Evolutionary conservation across 2,329 filamentous ascomycete species (phyloP), one percentile per base, ranked within the genome.

Genomic region (Neurospora sp.): DNA sequence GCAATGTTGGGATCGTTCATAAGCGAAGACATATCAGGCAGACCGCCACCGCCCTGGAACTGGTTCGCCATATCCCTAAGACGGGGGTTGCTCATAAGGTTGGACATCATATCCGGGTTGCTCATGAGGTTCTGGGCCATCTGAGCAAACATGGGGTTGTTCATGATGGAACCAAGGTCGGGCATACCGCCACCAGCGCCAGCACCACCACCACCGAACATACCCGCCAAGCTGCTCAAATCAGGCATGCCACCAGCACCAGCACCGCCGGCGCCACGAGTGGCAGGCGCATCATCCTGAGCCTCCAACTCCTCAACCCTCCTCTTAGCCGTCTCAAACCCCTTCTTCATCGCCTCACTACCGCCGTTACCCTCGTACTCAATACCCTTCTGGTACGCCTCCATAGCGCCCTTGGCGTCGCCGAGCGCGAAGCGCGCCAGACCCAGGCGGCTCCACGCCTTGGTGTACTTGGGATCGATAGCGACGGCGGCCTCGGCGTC

Each of bases 121-220:
- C 89, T 93, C 96, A 98, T 98, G 69, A 99, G 82, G 81, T 93
- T 97, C 84, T 97, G 93, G 4, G 96, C 96, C 93, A 98, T 97
- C 82, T 87, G 92, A 68, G 93, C 89, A 83, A 99, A 97, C 96
- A 98, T 98, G 70, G 96, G 96, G 84, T 98, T 99, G 84, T 85
- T 93, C 93, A 98, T 97, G 80, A 99, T 90, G 73, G 88, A 88
- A 73, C 88, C 82, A 33, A 99, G 84, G 80, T 98, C 95, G 13
- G 94, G 93, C 91, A 97, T 96, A 69, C 91, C 91, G 8, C 84
- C 89, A 23, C 86, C 90, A 5, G 33, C 33, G 0, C 85, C 89
- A 19, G 84, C 87, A 33, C 84, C 89, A 23, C 84, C 87, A 39
- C 82, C 85, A 52, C 89, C 90, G 74, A 94, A 84, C 90, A 94